A percentile compares a stretch with the other conserved stretches of the same genome.
Evolutionary conservation across 108 stramenopile genomes (phyloP).

Genomic region (Pinguiococcus pyrenoidosus): DNA sequence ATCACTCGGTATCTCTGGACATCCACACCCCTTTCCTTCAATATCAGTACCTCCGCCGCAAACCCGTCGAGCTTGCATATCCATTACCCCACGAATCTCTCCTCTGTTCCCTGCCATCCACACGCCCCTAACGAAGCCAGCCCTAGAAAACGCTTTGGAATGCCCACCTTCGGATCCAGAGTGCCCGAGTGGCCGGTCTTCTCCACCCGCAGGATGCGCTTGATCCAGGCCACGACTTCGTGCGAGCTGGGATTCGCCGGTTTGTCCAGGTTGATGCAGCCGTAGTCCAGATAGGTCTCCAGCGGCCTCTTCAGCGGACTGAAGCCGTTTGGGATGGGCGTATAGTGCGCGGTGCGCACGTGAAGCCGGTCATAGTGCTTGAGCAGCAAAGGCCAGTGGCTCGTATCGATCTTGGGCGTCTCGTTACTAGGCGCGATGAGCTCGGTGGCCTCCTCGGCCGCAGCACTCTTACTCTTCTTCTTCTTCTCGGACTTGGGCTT

Average conservation of each 20-base stretch:
- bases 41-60: too few relatives aligned
- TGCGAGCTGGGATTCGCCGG: conserved; percentile 96
- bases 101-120: too few relatives aligned
- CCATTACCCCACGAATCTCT: too few relatives aligned
- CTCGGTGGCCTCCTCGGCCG: conserved; percentile 25
- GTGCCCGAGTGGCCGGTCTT: conserved; percentile 99
- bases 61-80: too few relatives aligned
- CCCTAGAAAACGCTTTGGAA: too few relatives aligned
- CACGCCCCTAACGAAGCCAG: too few relatives aligned
- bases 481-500: too few relatives aligned
- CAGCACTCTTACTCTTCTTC: conserved; percentile 56
- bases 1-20: too few relatives aligned
- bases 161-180: conserved; percentile 98
- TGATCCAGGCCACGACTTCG: conserved; percentile 99
- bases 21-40: too few relatives aligned
- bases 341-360: conserved; percentile 96
- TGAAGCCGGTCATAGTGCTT: conserved; percentile 89
- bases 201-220: conserved; percentile 95
- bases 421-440: conserved; percentile 63
- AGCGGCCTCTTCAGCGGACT: conserved; percentile 83
- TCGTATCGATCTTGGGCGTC: conserved; percentile 79
- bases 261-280: conserved; percentile 99
- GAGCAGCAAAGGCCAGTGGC: conserved; percentile 92
- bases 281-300: conserved; percentile 77
- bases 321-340: conserved; percentile 87